Base-by-base conservation (phyloP, 1,284 basidiomycete genomes). In the Fomitopsis betulina region DNA sequence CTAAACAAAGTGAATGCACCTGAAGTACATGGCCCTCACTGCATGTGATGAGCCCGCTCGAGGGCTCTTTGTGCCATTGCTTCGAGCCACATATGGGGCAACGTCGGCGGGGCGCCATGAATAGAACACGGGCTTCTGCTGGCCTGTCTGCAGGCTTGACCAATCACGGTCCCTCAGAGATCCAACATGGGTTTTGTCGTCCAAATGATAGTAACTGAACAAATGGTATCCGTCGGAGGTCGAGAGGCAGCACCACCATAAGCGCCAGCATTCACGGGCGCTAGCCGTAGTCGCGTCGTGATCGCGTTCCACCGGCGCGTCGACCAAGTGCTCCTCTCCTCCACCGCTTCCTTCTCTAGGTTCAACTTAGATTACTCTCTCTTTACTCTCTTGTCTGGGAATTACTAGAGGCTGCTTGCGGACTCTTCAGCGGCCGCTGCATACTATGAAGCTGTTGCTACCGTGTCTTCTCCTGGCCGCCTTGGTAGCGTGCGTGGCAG, bases 21-120 rank as follows among this genome's bases (percentile, higher is more conserved):
- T 89, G 86, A 33, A 92, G 77, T 57, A 92, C 81, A 67, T 93
- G 91, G 2, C 91, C 90, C 68, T 92, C 89, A 62, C 81, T 85
- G 68, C 90, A 93, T 2, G 84, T 84, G 56, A 93, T 79, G 33
- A 87, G 72, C 4, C 90, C 91, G 53, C 82, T 85, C 0, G 81
- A 77, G 25, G 85, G 82, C 57, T 90, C 87, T 68, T 91, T 91
- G 65, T 86, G 84, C 90, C 90, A 93, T 70, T 87, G 81, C 56
- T 80, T 82, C 21, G 90, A 90, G n/a, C 84, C 82, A 65, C 90
- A 93, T 25, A 84, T 79, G 0, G 79, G 76, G 66, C 89, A 93
- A 40, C 79, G 79, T 58, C 76, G 77, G 53, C 80, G 78, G 17
- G 77, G 80, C 2, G 82, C 79, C 86, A 87, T 66, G 27, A 25